Conservation (phyloP, 768 basidiomycete species). For the Tulasnella sp. region DNA sequence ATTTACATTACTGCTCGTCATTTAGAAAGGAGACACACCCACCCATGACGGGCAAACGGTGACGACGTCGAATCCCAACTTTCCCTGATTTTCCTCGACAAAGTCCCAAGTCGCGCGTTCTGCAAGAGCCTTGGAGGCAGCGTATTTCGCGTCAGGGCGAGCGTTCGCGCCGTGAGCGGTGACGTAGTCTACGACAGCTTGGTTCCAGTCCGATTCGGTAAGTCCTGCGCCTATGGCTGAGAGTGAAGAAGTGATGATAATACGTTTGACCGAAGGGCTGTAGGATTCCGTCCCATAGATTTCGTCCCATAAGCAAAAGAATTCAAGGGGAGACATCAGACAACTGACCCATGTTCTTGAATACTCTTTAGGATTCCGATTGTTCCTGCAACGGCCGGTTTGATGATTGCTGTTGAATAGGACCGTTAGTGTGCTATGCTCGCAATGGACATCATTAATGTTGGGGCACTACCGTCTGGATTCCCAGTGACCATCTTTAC, state of each 20-base stretch:
- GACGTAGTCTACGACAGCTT: constrained; percentile 18
- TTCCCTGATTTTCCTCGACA: constrained; percentile 14
- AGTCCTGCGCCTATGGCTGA: constrained; percentile 25
- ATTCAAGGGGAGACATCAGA: neutral
- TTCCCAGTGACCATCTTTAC: constrained; percentile 2
- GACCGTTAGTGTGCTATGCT: neutral
- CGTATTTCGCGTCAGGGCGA: constrained; percentile 19
- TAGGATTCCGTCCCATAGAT: neutral
- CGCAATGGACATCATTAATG: neutral
- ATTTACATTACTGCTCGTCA: neutral
- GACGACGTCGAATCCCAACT: constrained; percentile 19
- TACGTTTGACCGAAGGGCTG: constrained; percentile 23
- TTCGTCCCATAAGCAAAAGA: neutral
- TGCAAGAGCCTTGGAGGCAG: constrained; percentile 19
- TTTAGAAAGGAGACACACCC: neutral
- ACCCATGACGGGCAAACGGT: constrained; percentile 22
- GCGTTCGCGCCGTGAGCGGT: constrained; percentile 21
- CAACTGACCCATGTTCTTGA: constrained; percentile 24
- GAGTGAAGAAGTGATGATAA: constrained; percentile 30
- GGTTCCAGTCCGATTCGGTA: constrained; percentile 24
- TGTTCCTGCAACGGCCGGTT: constrained; percentile 29
- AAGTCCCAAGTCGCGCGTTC: constrained; percentile 16
- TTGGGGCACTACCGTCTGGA: neutral
- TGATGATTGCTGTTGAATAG: constrained; percentile 20
- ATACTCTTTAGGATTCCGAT: constrained; percentile 25